Evolutionary conservation across 2,329 filamentous ascomycete species (phyloP), one percentile per base, ranked within the genome.

Genomic region (Alternaria sp.): DNA sequence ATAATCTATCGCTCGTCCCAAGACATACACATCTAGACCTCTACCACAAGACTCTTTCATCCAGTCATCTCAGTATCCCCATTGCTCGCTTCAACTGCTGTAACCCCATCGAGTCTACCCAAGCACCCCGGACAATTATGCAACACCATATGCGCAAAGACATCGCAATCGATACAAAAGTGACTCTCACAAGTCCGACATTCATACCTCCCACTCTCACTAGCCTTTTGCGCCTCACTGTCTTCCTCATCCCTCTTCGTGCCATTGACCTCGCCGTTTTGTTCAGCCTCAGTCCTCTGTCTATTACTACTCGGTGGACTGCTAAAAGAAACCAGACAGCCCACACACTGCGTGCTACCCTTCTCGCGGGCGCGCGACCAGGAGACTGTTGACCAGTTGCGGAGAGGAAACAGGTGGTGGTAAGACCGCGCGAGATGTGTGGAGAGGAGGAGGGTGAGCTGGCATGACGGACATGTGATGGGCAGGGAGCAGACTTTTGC

Each of bases 121-220:
- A 90, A 90, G 79, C 96, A 99, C 0, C 95, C 95, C 0, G 96
- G 94, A 75, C 96, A 99, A 80, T 98, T 98, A 78, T 99, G 95
- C 55, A 97, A 87, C 12, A 96, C 89, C 82, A 97, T 94, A 78
- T 99, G 96, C 23, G 93, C 92, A 82, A 96, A 97, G 23, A 97
- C 89, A 79, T 99, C 96, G 79, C 96, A 99, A 79, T 99, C 96
- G 69, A 99, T 96, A 84, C 96, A 99, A 78, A 98, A 99, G 81
- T 98, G 95, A 63, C 92, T 90, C 4, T 87, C 82, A 80, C 96
- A 99, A n/a, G 90, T 89, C 70, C 91, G 88, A 78, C 96, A 99
- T 63, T 92, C 92, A 78, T 99, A 99, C 55, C 96, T 85, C 51
- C 91, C 90, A 75, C 92, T 96, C 82, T 96, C 93, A 78, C 92